Base-by-base conservation (phyloP, 495 filamentous ascomycete species). In the Neurospora hispaniola region DNA sequence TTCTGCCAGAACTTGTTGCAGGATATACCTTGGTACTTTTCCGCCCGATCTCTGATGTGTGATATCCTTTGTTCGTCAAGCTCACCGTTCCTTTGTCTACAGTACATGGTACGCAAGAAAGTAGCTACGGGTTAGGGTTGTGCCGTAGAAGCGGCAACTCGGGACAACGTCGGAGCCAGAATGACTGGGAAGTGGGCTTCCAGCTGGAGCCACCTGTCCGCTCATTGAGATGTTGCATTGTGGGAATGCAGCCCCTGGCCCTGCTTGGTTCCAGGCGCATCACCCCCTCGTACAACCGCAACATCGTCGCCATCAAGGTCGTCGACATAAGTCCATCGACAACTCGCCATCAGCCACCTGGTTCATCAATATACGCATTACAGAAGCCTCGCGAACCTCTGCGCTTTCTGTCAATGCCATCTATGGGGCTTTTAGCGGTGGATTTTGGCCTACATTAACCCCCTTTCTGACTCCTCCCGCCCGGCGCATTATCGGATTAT, bases 321-420 rank as follows among this genome's bases (percentile, higher is more conserved):
- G 31, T 72, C 66, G 68, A 35, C 69, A n/a, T 39, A n/a, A 62
- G 10, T 69, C 74, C 79, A 78, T 80, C 77, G 44, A 74, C 59
- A 71, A 71, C 71, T 16, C 62, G 48, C 38, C 75, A 27, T 10
- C 59, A 41, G 11, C 39, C 43, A 23, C 18, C 71, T 27, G 72
- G 66, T 73, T 70, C 78, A 81, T 80, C 78, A 75, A 78, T 73
- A 42, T n/a, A 73, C 75, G 46, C 76, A 73, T 75, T 71, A 75
- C 71, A 48, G 41, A n/a, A 54, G 11, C 23, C 11, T 70, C 41
- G 16, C 16, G 11, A 16, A 6, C 20, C 8, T 69, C 59, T 66
- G 66, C 69, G 39, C 73, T 69, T 72, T 72, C 42, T 9, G 54
- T 66, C 35, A 10, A 62, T 4, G 43, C 71, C 42, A 41, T 74